These are phyloP conservation scores for Exophiala mesophila DNA, from an alignment of 2,329 filamentous ascomycete species.

Conservation along the genomic window DNA sequence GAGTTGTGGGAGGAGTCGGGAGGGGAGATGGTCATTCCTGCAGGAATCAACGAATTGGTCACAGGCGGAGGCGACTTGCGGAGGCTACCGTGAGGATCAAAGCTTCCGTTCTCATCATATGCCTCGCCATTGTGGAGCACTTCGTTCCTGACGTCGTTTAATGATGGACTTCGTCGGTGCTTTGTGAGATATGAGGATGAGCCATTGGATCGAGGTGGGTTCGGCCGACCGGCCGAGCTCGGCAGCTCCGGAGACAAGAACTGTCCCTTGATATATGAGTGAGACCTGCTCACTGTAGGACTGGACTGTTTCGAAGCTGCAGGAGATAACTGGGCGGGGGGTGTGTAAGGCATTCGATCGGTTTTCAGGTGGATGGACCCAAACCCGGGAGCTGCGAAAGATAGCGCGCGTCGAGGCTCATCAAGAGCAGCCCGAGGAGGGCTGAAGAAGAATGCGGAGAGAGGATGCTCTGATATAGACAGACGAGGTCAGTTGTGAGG, in stretches of 20 bases:
- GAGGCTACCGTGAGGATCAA: constrained; percentile 55
- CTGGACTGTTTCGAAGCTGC: constrained; percentile 51
- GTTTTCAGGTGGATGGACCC: constrained; percentile 15
- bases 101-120: constrained; percentile 22
- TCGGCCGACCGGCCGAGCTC: constrained; percentile 38
- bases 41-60: constrained; percentile 70
- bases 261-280: constrained; percentile 42
- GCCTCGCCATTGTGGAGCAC: constrained; percentile 20
- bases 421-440: constrained; percentile 24
- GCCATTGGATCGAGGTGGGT: constrained; percentile 52
- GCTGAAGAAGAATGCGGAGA: constrained; percentile 9
- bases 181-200: constrained; percentile 59
- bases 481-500: constrained; percentile 12
- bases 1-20: constrained; percentile 78
- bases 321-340: constrained; percentile 52
- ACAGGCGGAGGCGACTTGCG: constrained; percentile 80
- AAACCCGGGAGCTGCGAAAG: constrained; percentile 18
- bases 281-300: constrained; percentile 46
- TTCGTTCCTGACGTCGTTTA: constrained; percentile 33
- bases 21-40: constrained; percentile 81
- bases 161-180: constrained; percentile 56
- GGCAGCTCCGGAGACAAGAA: constrained; percentile 28
- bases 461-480: constrained; percentile 15
- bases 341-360: constrained; percentile 48
- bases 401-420: constrained; percentile 21